Percentiles rank a stretch among this genome's conserved stretches.
Evolutionary conservation across 2,329 filamentous ascomycete genomes (phyloP).

Genomic region (Emericellopsis atlantica): DNA sequence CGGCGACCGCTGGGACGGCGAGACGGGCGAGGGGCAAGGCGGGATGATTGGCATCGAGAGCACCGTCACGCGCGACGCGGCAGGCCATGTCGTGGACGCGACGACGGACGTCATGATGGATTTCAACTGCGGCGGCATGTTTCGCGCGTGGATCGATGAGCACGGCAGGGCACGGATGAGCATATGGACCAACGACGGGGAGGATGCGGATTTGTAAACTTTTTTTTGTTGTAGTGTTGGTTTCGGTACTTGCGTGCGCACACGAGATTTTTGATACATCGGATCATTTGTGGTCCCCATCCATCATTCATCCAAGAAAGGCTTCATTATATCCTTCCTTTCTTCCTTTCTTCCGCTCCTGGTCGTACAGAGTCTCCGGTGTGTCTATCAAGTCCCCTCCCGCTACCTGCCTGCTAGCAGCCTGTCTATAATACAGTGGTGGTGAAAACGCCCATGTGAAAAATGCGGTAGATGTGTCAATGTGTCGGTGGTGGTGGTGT

Average conservation of each 20-base stretch:
- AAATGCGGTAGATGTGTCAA: no score
- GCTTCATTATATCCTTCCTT: no score
- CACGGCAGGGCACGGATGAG: slow-evolving; percentile 43
- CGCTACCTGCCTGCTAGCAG: background rate
- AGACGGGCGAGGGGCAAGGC: slow-evolving; percentile 67
- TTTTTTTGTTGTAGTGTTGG: no score
- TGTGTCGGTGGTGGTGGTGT: no score
- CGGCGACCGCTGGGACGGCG: slow-evolving; percentile 53
- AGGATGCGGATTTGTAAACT: slow-evolving; percentile 5
- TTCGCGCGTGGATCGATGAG: slow-evolving; percentile 62
- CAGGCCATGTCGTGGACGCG: slow-evolving; percentile 26
- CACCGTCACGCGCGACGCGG: slow-evolving; percentile 28
- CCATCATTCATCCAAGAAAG: background rate
- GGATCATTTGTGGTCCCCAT: no score
- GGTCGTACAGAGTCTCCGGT: no score
- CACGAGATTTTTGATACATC: no score
- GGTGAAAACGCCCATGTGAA: background rate
- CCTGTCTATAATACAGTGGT: background rate
- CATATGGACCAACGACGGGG: slow-evolving; percentile 17
- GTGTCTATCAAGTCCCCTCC: background rate
- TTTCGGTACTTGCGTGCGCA: no score
- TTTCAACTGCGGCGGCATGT: slow-evolving; percentile 83
- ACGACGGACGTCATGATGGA: slow-evolving; percentile 53
- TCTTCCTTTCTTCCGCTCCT: no score
- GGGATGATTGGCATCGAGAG: slow-evolving; percentile 76